Base-by-base conservation (phyloP, 2,329 filamentous ascomycete genomes). In the Penicillium sclerotigenum region DNA sequence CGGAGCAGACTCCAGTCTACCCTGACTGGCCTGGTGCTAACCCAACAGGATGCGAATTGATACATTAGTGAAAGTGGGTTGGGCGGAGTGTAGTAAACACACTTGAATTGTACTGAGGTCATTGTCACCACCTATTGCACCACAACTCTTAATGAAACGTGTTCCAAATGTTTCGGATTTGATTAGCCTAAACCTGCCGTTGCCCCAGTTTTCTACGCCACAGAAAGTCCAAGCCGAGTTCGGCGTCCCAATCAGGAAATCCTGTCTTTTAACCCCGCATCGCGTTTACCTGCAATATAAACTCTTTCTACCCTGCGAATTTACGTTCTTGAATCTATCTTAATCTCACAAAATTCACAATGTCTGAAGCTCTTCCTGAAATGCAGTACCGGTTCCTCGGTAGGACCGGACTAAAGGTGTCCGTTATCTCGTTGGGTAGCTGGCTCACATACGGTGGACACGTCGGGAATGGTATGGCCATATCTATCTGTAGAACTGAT, bases 401-500 rank as follows among this genome's bases (percentile, higher is more conserved):
- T 66, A 82, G 82, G 37, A 87, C 86, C 16, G 88, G 88, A 52
- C 80, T 91, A 18, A 85, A 90, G 71, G 87, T 91, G 33, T 91
- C 87, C 28, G 81, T 85, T 43, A 87, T 91, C 59, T 87, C 86
- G 2, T 79, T 91, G 3, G 88, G 77, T 31, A 75, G 75, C 53
- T 77, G 74, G 75, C 66, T 91, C 50, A 91, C 88, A 0, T 90
- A 89, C 62, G 88, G 88, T 52, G 87, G 87, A 18, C 86, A 89
- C 63, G 85, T 90, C 29, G 84, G 86, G 53, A 82, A 85, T 68
- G 83, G 85, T 85, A 75, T 9, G 48, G 5, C 13, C 3, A 36
- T 26, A 4, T 3, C 6, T 6, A 40, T n/a, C 5, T 0, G n/a
- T 13, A 0, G 4, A 14, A 24, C 16, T 8, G 7, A 37, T 4